Base-by-base conservation (phyloP, 2,329 filamentous ascomycete genomes). In the Botrytis squamosa region DNA sequence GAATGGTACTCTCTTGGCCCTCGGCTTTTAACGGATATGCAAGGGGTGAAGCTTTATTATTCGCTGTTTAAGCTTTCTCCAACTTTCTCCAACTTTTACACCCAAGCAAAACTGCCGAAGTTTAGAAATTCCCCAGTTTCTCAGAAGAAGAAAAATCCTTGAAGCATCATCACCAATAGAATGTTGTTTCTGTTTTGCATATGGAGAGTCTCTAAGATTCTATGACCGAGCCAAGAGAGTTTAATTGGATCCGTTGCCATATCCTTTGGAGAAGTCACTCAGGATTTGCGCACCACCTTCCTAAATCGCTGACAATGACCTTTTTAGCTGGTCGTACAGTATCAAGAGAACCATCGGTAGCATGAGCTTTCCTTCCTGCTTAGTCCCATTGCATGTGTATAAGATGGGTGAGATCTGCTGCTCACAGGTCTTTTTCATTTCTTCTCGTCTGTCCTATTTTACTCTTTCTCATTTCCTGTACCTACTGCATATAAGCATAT, bases 281-380 rank as follows among this genome's bases (percentile, higher is more conserved):
- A 25, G 36, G 65, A 68, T 68, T 49, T 68, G 36, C 65, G 14
- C 52, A 29, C 8, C 18, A 59, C 66, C 66, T 69, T 69, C 66
- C 66, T 16, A n/a, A 69, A 69, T 25, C 29, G 66, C 10, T 10
- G 33, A 12, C 29, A 22, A 8, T 66, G 29, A 18, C 44, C 33
- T 16, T 25, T 36, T 36, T 25, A 22, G n/a, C 46, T 42, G 18
- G 44, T 46, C 36, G 40, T 49, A 36, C 12, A 66, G 29, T 38
- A 33, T 10, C 63, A 25, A 46, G 40, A 20, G 18, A 8, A 29
- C 14, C n/a, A 33, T 29, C 52, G 14, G 14, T 14, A 57, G n/a
- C 7, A 65, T 33, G 66, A 33, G 25, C 2, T 64, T 44, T 40
- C 6, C 25, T 42, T 29, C n/a, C 33, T 55, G 38, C 25, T 40